Conservation (phyloP, 441 rosid species). For the Melastoma candidum region DNA sequence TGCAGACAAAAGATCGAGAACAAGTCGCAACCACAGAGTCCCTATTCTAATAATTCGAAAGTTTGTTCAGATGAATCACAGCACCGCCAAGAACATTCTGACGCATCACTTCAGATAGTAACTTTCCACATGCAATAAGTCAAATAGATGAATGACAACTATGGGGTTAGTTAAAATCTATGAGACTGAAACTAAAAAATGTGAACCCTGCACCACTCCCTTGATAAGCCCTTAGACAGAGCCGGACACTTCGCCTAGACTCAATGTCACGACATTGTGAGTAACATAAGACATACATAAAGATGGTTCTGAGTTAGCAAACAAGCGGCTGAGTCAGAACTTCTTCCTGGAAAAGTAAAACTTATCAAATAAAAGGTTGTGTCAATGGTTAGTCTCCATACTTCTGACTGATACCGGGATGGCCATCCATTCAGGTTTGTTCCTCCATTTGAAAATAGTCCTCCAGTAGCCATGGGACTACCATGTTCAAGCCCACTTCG, state of each 20-base stretch:
- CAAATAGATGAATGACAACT: no score
- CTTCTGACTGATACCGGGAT: constrained; percentile 98
- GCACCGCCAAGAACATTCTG: no score
- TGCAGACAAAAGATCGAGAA: no score
- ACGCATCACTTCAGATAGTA: no score
- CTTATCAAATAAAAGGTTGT: constrained; percentile 75
- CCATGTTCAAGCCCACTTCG: constrained; percentile 99
- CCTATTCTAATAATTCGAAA: no score
- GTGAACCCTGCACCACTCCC: no score
- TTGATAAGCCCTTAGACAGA: no score
- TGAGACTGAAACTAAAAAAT: no score
- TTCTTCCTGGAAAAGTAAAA: constrained; percentile 41
- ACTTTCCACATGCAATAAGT: no score
- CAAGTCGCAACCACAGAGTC: no score
- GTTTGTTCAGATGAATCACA: no score
- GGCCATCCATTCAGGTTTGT: constrained; percentile 94
- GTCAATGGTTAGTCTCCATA: constrained; percentile 99
- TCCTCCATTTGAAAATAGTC: constrained; percentile 93
- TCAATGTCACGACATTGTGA: constrained; percentile 40
- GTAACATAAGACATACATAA: constrained; percentile 32
- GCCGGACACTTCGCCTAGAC: constrained; percentile 30
- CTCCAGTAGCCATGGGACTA: constrained; percentile 95
- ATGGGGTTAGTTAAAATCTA: no score
- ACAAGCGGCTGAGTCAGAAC: constrained; percentile 43
- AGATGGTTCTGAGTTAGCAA: constrained; percentile 51